phyloP scores from a whole-genome alignment of 495 filamentous ascomycete species.

The Penicillium nucicola region DNA sequence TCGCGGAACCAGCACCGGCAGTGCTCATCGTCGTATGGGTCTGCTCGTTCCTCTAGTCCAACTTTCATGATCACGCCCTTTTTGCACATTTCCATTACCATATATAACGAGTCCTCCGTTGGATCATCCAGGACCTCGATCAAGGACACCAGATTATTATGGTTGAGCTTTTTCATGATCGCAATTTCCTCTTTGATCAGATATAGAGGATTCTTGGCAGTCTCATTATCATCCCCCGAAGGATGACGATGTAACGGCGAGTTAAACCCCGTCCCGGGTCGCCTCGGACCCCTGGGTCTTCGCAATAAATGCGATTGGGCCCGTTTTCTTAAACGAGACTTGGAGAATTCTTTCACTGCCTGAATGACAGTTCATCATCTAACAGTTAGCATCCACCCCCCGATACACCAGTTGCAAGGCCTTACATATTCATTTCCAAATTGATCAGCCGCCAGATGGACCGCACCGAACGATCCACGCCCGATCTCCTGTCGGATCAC shows the following conservation, averaged over 20 bases:
- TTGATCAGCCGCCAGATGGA: constrained; percentile 88
- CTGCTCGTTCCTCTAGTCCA: constrained; percentile 74
- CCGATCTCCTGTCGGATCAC: constrained; percentile 94
- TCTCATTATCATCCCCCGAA: constrained; percentile 47
- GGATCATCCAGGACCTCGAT: constrained; percentile 96
- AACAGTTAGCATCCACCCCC: background rate
- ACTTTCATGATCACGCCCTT: constrained; percentile 98
- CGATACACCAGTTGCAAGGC: background rate
- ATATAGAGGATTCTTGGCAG: constrained; percentile 74
- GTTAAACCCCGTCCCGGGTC: constrained; percentile 59
- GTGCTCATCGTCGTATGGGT: constrained; percentile 78
- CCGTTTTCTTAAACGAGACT: constrained; percentile 84
- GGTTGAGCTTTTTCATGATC: constrained; percentile 98
- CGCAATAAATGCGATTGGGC: constrained; percentile 89
- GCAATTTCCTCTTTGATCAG: constrained; percentile 96
- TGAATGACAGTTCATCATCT: constrained; percentile 23
- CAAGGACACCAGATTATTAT: constrained; percentile 86
- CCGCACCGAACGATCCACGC: constrained; percentile 89
- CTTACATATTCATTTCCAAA: constrained; percentile 91
- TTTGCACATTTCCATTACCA: constrained; percentile 99
- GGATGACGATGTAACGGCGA: constrained; percentile 56
- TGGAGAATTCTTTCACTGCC: constrained; percentile 98
- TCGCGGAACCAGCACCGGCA: constrained; percentile 94
- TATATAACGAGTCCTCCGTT: constrained; percentile 91
- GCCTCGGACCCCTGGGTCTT: constrained; percentile 53